These are phyloP conservation scores for Cryptococcus sp. DNA, from an alignment of 1,284 basidiomycete species.

Conservation along the genomic window DNA sequence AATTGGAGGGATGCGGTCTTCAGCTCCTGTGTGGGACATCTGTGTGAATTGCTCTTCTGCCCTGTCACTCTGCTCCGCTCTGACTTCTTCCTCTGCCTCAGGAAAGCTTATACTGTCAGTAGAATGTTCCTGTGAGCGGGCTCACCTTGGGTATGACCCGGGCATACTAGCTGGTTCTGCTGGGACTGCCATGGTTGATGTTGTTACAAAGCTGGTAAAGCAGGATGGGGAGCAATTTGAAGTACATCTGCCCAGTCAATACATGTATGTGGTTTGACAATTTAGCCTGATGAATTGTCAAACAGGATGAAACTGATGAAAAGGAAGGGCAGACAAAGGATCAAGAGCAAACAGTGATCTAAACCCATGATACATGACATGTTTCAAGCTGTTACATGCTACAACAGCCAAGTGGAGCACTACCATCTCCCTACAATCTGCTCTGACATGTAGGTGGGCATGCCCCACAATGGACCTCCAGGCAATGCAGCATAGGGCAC, in stretches of 20 bases:
- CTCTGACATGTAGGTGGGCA: conserved; percentile 22
- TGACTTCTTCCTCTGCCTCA: not conserved
- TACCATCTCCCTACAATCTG: conserved; percentile 17
- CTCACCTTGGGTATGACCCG: conserved; percentile 6
- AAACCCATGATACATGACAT: too few relatives aligned
- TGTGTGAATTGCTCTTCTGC: too few relatives aligned
- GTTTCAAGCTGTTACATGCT: too few relatives aligned
- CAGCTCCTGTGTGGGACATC: too few relatives aligned
- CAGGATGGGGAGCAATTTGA: too few relatives aligned
- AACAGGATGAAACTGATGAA: too few relatives aligned
- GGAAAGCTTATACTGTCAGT: not conserved
- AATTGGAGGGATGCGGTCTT: too few relatives aligned
- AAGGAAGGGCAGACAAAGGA: not conserved
- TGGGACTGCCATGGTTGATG: not conserved
- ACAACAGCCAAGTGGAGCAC: not conserved
- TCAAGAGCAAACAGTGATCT: too few relatives aligned
- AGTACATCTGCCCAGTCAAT: too few relatives aligned
- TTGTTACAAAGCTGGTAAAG: too few relatives aligned
- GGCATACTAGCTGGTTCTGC: not conserved
- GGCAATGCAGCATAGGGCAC: conserved; percentile 34
- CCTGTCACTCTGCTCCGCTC: not conserved
- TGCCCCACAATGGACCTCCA: conserved; percentile 32
- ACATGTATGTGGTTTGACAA: too few relatives aligned
- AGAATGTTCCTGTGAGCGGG: not conserved
- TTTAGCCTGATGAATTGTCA: too few relatives aligned